Evolutionary conservation across 805 yeast genomes (phyloP), one percentile per base, ranked within the genome.

Genomic region (Spathaspora girioi): DNA sequence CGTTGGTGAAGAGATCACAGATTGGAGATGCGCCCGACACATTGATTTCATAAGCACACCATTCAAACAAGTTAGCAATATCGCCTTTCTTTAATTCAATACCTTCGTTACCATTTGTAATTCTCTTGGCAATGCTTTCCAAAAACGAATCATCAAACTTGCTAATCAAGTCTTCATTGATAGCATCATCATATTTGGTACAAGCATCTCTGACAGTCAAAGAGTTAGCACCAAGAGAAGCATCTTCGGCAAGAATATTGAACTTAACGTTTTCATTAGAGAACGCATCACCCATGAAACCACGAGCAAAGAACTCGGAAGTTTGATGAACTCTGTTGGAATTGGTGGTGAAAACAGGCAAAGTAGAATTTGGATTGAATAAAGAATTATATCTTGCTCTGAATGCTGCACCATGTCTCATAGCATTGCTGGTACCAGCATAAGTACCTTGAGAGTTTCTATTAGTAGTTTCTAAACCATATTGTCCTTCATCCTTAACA

Each of bases 41-140:
- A 51, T 86, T 87, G 43, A 86, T 68, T 65, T 87, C 94, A 63
- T 76, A 87, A 3, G 87, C 89, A 66, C 94, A 87, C 67, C 82
- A 76, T 7, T 74, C 70, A 59, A 84, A 81, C 55, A 86, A 57
- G 18, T 63, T 67, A 45, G 60, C 65, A 19, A 81, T 78, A 56
- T 87, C 91, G 27, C 63, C 59, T 3, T 72, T 60, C 2, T 81
- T 74, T 47, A 86, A 54, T 54, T 77, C 69, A 56, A 73, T 70
- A 5, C 79, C 82, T 4, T 80, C 79, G 46, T 87, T 79, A 43
- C 76, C 70, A 47, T 62, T 60, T 59, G 79, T 80, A 43, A 86
- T 65, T 55, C 92, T 75, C n/a, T 61, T 60, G 9, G 83, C 77
- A n/a, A 87, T 87, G 18, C 66, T 66, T 5, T 61, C 56, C 57